Evolutionary conservation across 2,329 filamentous ascomycete species (phyloP).

Genomic region (Curvularia verruculosa): DNA sequence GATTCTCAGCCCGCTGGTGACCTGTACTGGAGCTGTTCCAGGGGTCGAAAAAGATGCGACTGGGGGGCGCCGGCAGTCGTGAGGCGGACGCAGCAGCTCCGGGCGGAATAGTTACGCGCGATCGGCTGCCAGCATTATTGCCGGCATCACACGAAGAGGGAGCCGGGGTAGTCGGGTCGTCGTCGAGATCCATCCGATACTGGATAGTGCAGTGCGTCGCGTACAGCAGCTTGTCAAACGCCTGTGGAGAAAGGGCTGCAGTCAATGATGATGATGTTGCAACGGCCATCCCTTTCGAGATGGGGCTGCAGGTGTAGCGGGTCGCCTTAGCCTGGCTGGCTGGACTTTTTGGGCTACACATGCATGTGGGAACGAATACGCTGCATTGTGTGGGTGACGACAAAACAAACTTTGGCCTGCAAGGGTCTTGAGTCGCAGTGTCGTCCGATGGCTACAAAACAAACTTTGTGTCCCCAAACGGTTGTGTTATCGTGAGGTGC

Average conservation of each 20-base stretch:
- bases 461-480: conserved; percentile 9
- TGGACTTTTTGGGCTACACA: conserved; percentile 15
- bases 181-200: conserved; percentile 17
- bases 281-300: conserved; percentile 11
- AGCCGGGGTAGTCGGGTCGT: conserved; percentile 11
- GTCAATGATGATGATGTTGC: conserved; percentile 8
- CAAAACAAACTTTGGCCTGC: conserved; percentile 20
- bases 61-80: conserved; percentile 17
- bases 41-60: conserved; percentile 61
- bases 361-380: conserved; percentile 22
- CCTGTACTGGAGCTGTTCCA: conserved; percentile 78
- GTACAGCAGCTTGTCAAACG: conserved; percentile 8
- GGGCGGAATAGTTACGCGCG: conserved; percentile 22
- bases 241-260: conserved; percentile 11
- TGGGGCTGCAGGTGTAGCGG: conserved; percentile 21
- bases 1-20: conserved; percentile 77
- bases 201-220: conserved; percentile 14
- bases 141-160: conserved; percentile 16
- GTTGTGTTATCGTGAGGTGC: conserved; percentile 1
- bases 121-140: conserved; percentile 25
- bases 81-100: conserved; percentile 12
- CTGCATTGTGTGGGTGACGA: conserved; percentile 16
- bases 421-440: conserved; percentile 14
- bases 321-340: conserved; percentile 16
- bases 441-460: conserved; percentile 11